phyloP scores from a whole-genome alignment of 208 protist species.

The Balamuthia mandrillaris region DNA sequence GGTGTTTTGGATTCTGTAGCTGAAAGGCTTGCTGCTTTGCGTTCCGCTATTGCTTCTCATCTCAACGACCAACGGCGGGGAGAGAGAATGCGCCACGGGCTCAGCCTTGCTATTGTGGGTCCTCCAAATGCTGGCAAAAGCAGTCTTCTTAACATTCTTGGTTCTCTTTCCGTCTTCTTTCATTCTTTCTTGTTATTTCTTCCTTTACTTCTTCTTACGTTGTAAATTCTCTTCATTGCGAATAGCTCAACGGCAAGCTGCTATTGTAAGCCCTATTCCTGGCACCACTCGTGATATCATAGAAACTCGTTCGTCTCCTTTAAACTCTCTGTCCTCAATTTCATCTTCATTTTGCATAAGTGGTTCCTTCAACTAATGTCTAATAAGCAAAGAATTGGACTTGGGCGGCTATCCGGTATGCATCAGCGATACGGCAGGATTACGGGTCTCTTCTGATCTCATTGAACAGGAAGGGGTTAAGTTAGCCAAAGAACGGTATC shows the following conservation, averaged over 20 bases:
- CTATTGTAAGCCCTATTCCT: constrained; percentile 71
- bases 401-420: constrained; percentile 66
- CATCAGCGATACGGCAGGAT: constrained; percentile 71
- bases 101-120: constrained; percentile 67
- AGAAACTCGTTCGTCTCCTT: constrained; percentile 24
- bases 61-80: constrained; percentile 47
- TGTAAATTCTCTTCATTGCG: too few relatives aligned
- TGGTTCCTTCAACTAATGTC: not conserved
- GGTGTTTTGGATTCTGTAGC: not conserved
- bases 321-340: not conserved
- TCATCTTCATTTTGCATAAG: not conserved
- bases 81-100: constrained; percentile 57
- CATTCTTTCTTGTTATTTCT: not conserved
- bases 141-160: constrained; percentile 72
- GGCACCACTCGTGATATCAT: constrained; percentile 79
- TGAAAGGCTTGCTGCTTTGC: not conserved
- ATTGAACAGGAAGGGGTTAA: constrained; percentile 66
- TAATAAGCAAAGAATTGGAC: constrained; percentile 46
- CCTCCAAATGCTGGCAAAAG: constrained; percentile 78
- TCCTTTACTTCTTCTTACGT: too few relatives aligned
- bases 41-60: not conserved
- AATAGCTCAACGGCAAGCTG: constrained; percentile 51
- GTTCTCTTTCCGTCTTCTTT: not conserved
- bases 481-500: constrained; percentile 46
- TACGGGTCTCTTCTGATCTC: constrained; percentile 48